Base-by-base conservation (phyloP, 1,284 basidiomycete genomes). In the Fomitiporia mediterranea region DNA sequence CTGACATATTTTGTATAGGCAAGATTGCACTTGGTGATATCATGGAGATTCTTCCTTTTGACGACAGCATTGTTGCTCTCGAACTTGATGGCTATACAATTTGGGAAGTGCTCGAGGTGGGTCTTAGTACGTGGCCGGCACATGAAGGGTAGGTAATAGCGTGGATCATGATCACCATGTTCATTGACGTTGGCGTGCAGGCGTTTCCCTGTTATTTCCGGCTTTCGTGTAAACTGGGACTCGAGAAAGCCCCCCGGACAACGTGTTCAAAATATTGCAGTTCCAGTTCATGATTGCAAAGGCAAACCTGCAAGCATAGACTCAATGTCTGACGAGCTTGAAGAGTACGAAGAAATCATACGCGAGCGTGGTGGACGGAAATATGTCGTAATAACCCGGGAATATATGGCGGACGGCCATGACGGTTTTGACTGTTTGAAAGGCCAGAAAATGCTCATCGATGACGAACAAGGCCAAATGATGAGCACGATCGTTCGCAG, bases 221-320 rank as follows among this genome's bases (percentile, higher is more conserved):
- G 94, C n/a, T 79, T 95, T 57, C 82, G 82, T 4, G 85, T 95
- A 3, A 80, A 82, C 17, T 96, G 93, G 94, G 92, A 97, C 68
- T 94, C 91, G 39, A 76, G 79, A 35, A 76, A 74, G 28, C 78
- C 80, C 1, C 77, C 89, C 0, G 84, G 86, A 15, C 72, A 84
- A 47, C 83, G 91, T 21, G 79, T 94, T 9, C 69, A 84, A 27
- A 84, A 83, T 0, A 75, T 94, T 23, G 86, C 88, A 79, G 72
- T 88, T n/a, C 65, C 72, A 4, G 67, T 70, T 6, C 74, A 75
- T 3, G 71, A 71, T 28, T 66, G 71, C 19, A 68, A 70, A 49
- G 63, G 69, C 54, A 67, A 73, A 37, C 61, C 73, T 40, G 65
- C 72, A 4, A 74, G 70, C 40, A 74, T 74, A 28, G 58, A 67